Conservation (phyloP, 306 rosid species). For the Morella rubra region DNA sequence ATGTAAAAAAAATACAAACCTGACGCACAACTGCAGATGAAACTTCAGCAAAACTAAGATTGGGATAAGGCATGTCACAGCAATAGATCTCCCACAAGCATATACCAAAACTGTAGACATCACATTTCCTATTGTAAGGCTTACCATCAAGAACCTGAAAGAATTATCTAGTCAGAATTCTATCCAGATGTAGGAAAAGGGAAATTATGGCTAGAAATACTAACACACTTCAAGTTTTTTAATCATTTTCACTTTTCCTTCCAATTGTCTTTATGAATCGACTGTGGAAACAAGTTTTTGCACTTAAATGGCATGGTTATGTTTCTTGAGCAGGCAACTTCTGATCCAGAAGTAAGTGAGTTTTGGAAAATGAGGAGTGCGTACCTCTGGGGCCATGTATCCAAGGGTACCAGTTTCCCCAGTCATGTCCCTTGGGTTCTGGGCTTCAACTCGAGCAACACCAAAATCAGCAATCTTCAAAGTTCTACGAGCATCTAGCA, state of each 20-base stretch:
- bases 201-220: background rate
- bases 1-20: conserved; percentile 34
- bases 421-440: conserved; percentile 82
- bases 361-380: background rate
- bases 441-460: conserved; percentile 90
- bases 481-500: conserved; percentile 49
- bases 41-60: conserved; percentile 71
- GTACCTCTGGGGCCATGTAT: conserved; percentile 97
- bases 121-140: conserved; percentile 90
- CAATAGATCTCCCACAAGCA: conserved; percentile 95
- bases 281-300: background rate
- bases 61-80: conserved; percentile 85
- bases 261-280: background rate
- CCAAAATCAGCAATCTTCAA: conserved; percentile 92
- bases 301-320: background rate
- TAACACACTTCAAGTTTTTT: background rate
- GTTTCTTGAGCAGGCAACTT: background rate
- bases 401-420: conserved; percentile 96
- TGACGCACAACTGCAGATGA: conserved; percentile 79
- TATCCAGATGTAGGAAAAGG: background rate
- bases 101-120: conserved; percentile 85
- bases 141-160: conserved; percentile 82
- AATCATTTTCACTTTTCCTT: background rate
- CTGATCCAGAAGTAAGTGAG: background rate
- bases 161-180: conserved; percentile 5